A percentile compares a stretch with the other conserved stretches of the same genome.
Conservation (phyloP, 345 rosid species). For the Rhodamnia rubescens region DNA sequence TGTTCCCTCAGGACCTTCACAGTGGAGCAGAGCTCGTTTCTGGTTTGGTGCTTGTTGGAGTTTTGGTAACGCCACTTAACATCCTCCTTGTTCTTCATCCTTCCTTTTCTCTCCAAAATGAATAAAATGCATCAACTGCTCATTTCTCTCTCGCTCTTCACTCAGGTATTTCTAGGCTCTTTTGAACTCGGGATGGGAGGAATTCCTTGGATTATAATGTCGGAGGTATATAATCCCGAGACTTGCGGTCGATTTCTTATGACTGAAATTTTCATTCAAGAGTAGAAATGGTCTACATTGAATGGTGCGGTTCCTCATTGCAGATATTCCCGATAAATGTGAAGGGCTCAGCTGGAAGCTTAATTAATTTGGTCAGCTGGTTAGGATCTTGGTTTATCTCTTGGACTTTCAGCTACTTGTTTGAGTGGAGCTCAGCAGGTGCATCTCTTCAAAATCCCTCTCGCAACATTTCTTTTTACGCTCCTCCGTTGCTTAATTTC, state of each 20-base stretch:
- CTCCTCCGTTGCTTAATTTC: background rate
- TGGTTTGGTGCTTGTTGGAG: conserved; percentile 23
- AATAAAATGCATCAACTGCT: background rate
- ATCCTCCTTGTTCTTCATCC: background rate
- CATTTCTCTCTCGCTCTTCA: background rate
- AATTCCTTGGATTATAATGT: conserved; percentile 62
- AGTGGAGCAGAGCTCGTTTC: background rate
- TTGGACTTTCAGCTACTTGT: conserved; percentile 12
- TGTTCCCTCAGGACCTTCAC: conserved; percentile 11
- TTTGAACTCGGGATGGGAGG: conserved; percentile 55
- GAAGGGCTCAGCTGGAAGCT: conserved; percentile 18
- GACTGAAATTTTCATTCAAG: background rate
- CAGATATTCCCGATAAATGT: conserved; percentile 28
- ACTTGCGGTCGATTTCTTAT: background rate
- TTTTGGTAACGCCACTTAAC: conserved; percentile 13
- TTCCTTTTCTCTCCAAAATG: background rate
- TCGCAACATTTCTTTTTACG: background rate
- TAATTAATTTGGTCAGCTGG: conserved; percentile 17
- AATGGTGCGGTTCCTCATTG: background rate
- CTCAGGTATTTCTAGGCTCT: conserved; percentile 34
- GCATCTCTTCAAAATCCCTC: background rate
- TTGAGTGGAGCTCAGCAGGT: conserved; percentile 34
- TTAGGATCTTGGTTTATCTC: conserved; percentile 12
- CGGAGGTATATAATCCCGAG: conserved; percentile 28
- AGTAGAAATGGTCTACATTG: background rate